A percentile compares a stretch with the other conserved stretches of the same genome.
Evolutionary conservation across 495 filamentous ascomycete species (phyloP).

Genomic region (Cercophora scortea): DNA sequence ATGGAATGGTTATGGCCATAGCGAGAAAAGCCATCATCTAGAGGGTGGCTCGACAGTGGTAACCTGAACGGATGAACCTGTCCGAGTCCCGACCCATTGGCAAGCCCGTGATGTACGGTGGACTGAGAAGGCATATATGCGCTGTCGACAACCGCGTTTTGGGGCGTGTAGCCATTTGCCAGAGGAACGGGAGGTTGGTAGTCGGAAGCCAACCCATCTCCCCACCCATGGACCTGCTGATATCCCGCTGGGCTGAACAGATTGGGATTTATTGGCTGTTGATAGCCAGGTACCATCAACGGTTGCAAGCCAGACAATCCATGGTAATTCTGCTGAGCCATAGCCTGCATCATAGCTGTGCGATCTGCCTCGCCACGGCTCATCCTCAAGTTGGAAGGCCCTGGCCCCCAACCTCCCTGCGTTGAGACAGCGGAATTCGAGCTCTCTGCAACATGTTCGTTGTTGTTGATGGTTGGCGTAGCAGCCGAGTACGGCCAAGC

Average conservation of each 20-base stretch:
- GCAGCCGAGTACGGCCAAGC: conserved; percentile 16
- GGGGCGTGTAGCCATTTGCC: conserved; percentile 22
- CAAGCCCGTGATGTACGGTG: conserved; percentile 13
- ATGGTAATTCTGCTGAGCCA: conserved; percentile 28
- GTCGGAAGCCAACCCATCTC: conserved; percentile 54
- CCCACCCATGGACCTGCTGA: conserved; percentile 65
- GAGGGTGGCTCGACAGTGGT: conserved; percentile 17
- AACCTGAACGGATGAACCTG: conserved; percentile 18
- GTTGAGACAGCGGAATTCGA: conserved; percentile 4
- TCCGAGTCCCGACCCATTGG: conserved; percentile 16
- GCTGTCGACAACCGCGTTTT: conserved; percentile 24
- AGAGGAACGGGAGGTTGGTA: conserved; percentile 23
- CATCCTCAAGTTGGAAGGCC: conserved; percentile 1
- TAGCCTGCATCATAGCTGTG: conserved; percentile 14
- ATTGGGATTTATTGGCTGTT: conserved; percentile 62
- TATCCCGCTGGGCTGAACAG: conserved; percentile 64
- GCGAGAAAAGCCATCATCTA: conserved; percentile 25
- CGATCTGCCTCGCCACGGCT: conserved; percentile 10
- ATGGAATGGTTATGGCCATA: conserved; percentile 11
- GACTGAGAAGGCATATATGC: conserved; percentile 24
- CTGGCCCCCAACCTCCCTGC: conserved; percentile 15
- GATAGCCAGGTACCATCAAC: conserved; percentile 62
- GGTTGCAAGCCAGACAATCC: conserved; percentile 52
- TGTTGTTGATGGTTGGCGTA: background rate
- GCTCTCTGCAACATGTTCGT: conserved; percentile 7